Base-by-base conservation (phyloP, 352 stramenopile species). In the Globisporangium megalacanthum region DNA sequence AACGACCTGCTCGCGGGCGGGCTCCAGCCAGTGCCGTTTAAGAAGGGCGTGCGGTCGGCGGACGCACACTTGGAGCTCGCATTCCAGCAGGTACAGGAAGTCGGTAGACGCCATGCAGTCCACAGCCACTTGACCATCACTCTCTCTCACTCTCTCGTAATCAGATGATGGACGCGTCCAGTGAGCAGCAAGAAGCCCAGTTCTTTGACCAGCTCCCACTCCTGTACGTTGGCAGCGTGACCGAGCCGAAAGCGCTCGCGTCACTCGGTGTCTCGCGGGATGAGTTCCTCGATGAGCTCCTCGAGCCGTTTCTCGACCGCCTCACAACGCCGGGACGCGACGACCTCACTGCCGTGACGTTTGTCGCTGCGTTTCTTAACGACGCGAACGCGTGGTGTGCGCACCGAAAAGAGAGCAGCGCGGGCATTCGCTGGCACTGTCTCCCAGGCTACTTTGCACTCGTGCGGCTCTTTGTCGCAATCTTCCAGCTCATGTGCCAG, bases 401-500 rank as follows among this genome's bases (percentile, higher is more conserved):
- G 14, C 69, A 81, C 54, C 62, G 65, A 7, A 51, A 20, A 13
- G 58, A 54, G 33, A 50, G 5, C 22, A 31, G 46, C 46, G 4
- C 46, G 15, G 33, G 22, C 42, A 60, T 89, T 45, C 33, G 86
- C 31, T 94, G 84, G 84, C 83, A 92, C 59, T 90, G 78, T 11
- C 57, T 94, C 19, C 84, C 84, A 11, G 84, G 84, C 0, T 94
- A 94, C 61, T 89, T 89, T 64, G 62, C 65, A 41, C 59, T 92
- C 20, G 63, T 89, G 15, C 82, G 78, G 10, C 60, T 86, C 35
- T 91, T 87, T 36, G 68, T 88, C 42, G 69, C 70, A 8, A 63
- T 89, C 31, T 92, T 92, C 64, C 58, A 82, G 55, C 82, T 79
- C 33, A 92, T 94, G 73, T 89, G 80, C 29, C 79, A 89, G 54